Conservation (phyloP, 352 stramenopile genomes). For the Phytophthora hibernalis region DNA sequence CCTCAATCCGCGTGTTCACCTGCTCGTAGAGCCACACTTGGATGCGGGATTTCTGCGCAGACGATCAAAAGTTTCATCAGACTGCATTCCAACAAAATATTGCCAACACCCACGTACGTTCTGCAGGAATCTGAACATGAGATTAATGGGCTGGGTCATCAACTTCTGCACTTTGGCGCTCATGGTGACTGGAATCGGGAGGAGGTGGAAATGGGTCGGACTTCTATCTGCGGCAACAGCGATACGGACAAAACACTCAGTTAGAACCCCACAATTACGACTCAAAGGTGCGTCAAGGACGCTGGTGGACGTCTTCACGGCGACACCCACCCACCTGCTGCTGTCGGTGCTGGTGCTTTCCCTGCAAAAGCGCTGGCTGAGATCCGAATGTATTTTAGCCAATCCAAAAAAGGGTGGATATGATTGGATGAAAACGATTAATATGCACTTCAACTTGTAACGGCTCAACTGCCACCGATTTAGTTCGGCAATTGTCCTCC, state of each 20-base stretch:
- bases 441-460: conserved; percentile 36
- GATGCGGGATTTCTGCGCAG: conserved; percentile 93
- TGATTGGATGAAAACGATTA: conserved; percentile 27
- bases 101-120: conserved; percentile 70
- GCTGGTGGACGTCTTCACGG: neutral
- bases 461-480: conserved; percentile 15
- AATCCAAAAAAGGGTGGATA: conserved; percentile 19
- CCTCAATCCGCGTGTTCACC: conserved; percentile 98
- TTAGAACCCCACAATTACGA: neutral
- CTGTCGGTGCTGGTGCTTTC: conserved; percentile 12
- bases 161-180: conserved; percentile 97
- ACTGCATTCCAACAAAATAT: neutral
- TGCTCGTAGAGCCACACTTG: conserved; percentile 99
- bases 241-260: conserved; percentile 1
- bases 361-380: conserved; percentile 38
- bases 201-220: conserved; percentile 10
- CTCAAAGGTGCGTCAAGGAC: neutral
- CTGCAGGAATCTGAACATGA: conserved; percentile 99
- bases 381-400: conserved; percentile 35
- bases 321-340: conserved; percentile 13
- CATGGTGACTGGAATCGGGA: conserved; percentile 56
- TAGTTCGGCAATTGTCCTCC: neutral
- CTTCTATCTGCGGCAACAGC: conserved; percentile 22
- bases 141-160: conserved; percentile 99
- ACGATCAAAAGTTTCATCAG: conserved; percentile 21